These are phyloP conservation scores for Amyloporia xantha DNA, from an alignment of 768 basidiomycete species.

Conservation along the genomic window DNA sequence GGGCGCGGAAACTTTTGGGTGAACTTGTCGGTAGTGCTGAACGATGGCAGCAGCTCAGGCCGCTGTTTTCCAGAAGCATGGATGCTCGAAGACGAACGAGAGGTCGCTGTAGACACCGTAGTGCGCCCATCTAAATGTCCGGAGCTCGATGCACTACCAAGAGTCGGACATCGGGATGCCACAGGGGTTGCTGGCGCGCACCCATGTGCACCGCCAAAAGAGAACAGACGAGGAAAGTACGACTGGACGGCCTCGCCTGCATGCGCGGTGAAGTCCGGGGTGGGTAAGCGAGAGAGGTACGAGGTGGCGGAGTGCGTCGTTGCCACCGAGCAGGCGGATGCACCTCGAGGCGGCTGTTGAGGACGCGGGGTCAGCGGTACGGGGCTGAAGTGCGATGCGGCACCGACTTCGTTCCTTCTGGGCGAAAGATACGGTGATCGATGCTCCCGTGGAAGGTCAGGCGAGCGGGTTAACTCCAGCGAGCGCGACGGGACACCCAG, in stretches of 20 bases:
- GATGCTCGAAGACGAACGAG: not conserved
- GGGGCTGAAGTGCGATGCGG: constrained; percentile 5
- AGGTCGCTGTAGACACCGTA: constrained; percentile 4
- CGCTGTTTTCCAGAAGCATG: constrained; percentile 9
- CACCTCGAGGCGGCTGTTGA: constrained; percentile 2
- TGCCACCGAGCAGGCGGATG: constrained; percentile 1
- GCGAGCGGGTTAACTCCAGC: not conserved
- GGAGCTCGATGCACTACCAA: not conserved
- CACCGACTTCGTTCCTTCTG: not conserved
- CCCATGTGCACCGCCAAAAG: not conserved
- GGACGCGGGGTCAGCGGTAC: constrained; percentile 17
- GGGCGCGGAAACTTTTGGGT: constrained; percentile 49
- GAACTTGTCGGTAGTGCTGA: constrained; percentile 31
- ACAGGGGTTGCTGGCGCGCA: not conserved
- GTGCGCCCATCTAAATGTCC: not conserved
- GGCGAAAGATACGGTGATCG: not conserved
- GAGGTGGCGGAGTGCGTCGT: constrained; percentile 2
- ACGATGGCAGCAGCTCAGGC: constrained; percentile 12
- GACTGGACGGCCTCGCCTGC: constrained; percentile 5
- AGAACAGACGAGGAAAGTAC: constrained; percentile 11
- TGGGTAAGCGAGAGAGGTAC: constrained; percentile 14
- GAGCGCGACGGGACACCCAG: not conserved
- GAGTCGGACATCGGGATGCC: not conserved
- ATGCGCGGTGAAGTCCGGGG: constrained; percentile 12
- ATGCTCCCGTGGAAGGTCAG: not conserved